phyloP scores from a whole-genome alignment of 2,329 filamentous ascomycete genomes.

The Aureobasidium sp. region DNA sequence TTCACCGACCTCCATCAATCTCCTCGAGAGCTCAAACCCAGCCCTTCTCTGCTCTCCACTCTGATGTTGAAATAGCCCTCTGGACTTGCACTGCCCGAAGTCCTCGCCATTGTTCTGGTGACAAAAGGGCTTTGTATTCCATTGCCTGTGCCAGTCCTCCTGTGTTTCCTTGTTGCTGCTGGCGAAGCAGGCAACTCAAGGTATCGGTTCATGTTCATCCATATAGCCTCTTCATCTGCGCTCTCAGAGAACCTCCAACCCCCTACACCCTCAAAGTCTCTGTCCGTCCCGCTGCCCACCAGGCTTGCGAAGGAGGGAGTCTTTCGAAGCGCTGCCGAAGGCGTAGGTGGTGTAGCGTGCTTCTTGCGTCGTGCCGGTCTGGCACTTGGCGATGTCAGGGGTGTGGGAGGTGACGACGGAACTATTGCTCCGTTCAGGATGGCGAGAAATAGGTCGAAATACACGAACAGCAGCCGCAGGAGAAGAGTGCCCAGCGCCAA shows the following conservation, averaged over 20 bases:
- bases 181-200: slow-evolving; percentile 30
- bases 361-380: slow-evolving; percentile 19
- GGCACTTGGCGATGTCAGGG: slow-evolving; percentile 22
- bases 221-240: slow-evolving; percentile 37
- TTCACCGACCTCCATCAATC: neutral
- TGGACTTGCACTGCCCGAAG: slow-evolving; percentile 21
- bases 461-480: slow-evolving; percentile 35
- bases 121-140: slow-evolving; percentile 18
- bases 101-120: slow-evolving; percentile 9
- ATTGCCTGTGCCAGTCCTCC: slow-evolving; percentile 19
- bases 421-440: slow-evolving; percentile 27
- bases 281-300: slow-evolving; percentile 24
- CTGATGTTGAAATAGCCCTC: slow-evolving; percentile 24
- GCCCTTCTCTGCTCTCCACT: neutral
- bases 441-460: slow-evolving; percentile 35
- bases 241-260: slow-evolving; percentile 31
- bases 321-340: slow-evolving; percentile 22
- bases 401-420: slow-evolving; percentile 23
- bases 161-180: slow-evolving; percentile 12
- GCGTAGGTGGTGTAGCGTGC: slow-evolving; percentile 11
- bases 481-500: slow-evolving; percentile 33
- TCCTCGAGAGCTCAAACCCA: neutral
- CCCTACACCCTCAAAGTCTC: slow-evolving; percentile 40
- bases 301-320: slow-evolving; percentile 30
- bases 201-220: slow-evolving; percentile 38